Evolutionary conservation across 2,329 filamentous ascomycete species (phyloP).

Genomic region (Graphilbum ipis-grandicollis): DNA sequence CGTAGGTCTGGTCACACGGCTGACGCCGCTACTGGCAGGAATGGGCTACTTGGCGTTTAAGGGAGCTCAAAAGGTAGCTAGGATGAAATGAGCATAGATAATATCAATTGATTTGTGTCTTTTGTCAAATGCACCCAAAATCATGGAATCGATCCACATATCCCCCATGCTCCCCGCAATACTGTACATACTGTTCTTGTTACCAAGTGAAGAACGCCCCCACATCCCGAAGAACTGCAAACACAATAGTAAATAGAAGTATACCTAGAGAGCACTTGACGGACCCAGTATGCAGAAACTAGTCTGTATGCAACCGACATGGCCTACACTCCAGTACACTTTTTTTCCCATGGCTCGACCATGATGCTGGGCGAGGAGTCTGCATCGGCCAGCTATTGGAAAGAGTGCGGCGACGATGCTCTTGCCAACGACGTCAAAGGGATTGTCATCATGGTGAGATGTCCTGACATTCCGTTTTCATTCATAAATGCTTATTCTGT

Average conservation of each 20-base stretch:
- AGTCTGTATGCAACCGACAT: too few relatives aligned
- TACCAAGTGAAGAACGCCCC: too few relatives aligned
- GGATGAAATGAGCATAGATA: too few relatives aligned
- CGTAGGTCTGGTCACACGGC: constrained; percentile 1
- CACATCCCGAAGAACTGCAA: too few relatives aligned
- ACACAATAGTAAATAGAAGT: too few relatives aligned
- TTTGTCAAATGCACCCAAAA: too few relatives aligned
- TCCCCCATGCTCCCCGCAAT: too few relatives aligned
- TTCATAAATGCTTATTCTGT: background rate
- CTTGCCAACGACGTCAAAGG: constrained; percentile 41
- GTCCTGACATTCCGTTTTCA: constrained; percentile 3
- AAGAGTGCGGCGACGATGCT: constrained; percentile 44
- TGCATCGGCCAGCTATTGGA: constrained; percentile 46
- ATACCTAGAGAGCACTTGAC: too few relatives aligned
- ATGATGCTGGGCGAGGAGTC: constrained; percentile 55
- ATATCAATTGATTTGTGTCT: too few relatives aligned
- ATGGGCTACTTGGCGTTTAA: background rate
- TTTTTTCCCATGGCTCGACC: constrained; percentile 55
- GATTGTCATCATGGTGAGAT: constrained; percentile 43
- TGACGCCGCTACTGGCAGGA: background rate
- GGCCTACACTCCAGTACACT: constrained; percentile 34
- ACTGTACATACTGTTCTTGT: too few relatives aligned
- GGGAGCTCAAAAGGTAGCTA: background rate
- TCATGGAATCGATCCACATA: too few relatives aligned
- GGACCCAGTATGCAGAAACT: too few relatives aligned